These are phyloP conservation scores for Penicillium sp. DNA, from an alignment of 2,329 filamentous ascomycete species.

Conservation along the genomic window DNA sequence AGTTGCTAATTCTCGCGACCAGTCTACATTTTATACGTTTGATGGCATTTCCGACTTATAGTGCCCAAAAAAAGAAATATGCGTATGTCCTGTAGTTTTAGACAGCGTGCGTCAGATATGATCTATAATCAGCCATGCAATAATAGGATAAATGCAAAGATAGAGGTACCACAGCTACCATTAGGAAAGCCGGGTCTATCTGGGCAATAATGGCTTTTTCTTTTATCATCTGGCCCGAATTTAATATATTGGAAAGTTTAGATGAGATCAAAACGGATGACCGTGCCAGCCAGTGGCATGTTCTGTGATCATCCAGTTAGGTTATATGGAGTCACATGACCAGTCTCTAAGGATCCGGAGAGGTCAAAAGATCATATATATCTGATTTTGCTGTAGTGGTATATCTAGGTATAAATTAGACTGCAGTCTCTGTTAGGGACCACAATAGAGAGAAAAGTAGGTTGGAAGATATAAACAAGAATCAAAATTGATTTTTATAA, in stretches of 20 bases:
- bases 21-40: too few species aligned
- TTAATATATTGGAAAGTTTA: not conserved
- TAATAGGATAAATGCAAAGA: not conserved
- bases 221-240: not conserved
- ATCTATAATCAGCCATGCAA: not conserved
- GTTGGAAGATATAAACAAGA: too few species aligned
- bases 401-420: too few species aligned
- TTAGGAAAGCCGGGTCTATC: not conserved
- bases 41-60: not conserved
- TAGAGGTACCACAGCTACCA: not conserved
- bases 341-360: too few species aligned
- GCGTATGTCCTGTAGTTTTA: too few species aligned
- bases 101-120: not conserved
- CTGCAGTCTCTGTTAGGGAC: too few species aligned
- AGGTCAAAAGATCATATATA: too few species aligned
- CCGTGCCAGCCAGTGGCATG: not conserved
- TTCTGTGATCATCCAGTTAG: not conserved
- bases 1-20: not conserved
- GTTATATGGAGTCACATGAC: not conserved
- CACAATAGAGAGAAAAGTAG: too few species aligned
- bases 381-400: too few species aligned
- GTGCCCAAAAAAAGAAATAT: not conserved
- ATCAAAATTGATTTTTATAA: too few species aligned
- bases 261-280: not conserved
- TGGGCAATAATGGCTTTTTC: not conserved